Evolutionary conservation across 495 filamentous ascomycete genomes (phyloP).

Genomic region (Aspergillus funiculosus): DNA sequence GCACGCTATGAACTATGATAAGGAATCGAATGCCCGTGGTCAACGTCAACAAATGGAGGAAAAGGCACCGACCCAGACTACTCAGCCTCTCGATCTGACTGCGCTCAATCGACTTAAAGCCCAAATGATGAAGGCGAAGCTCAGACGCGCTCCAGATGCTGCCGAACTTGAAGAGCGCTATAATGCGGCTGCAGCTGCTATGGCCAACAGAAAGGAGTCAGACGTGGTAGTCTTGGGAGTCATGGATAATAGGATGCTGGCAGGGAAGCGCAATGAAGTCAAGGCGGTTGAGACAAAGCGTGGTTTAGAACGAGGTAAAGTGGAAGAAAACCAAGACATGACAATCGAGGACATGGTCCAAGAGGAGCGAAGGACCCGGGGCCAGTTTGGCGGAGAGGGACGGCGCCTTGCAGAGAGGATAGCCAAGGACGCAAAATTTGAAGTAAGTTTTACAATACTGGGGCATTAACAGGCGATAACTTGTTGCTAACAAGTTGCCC

Average conservation of each 20-base stretch:
- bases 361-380: constrained; percentile 79
- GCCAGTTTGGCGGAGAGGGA: constrained; percentile 75
- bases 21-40: constrained; percentile 40
- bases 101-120: constrained; percentile 85
- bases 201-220: constrained; percentile 53
- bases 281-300: constrained; percentile 68
- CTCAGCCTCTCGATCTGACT: constrained; percentile 60
- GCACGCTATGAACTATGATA: constrained; percentile 29
- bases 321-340: constrained; percentile 95
- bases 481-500: constrained; percentile 23
- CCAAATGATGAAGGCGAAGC: constrained; percentile 88
- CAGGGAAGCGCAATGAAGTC: constrained; percentile 66
- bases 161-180: constrained; percentile 80
- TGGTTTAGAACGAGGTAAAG: constrained; percentile 69
- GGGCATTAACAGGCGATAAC: not conserved
- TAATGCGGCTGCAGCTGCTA: constrained; percentile 58
- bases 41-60: constrained; percentile 43
- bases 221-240: constrained; percentile 75
- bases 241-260: constrained; percentile 85
- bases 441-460: constrained; percentile 41
- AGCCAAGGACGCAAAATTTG: constrained; percentile 85
- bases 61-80: constrained; percentile 33
- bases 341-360: constrained; percentile 90
- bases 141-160: constrained; percentile 66
- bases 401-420: constrained; percentile 82